Conservation (phyloP, 257 asterid species). For the Solanum acaule region DNA sequence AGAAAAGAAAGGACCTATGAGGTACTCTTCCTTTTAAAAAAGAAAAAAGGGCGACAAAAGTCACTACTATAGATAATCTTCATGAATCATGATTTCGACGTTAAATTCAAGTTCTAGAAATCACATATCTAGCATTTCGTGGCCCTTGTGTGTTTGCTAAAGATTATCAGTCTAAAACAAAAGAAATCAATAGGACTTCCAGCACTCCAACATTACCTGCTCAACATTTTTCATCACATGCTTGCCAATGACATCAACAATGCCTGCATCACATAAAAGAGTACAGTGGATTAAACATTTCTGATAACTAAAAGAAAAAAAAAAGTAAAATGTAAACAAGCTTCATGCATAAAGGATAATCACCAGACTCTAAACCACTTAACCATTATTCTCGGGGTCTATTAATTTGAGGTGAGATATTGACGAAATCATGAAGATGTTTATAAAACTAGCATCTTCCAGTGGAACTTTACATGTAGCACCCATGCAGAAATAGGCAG, state of each 20-base stretch:
- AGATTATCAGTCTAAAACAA: background rate
- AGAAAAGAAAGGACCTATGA: background rate
- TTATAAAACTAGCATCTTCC: background rate
- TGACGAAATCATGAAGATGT: background rate
- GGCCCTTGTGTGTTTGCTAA: background rate
- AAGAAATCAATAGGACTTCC: background rate
- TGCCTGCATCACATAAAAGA: background rate
- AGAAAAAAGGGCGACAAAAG: background rate
- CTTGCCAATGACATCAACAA: background rate
- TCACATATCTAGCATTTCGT: background rate
- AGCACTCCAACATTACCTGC: background rate
- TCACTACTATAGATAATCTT: background rate
- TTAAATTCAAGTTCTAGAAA: background rate
- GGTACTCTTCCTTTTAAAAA: background rate
- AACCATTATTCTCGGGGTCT: background rate
- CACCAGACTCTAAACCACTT: background rate
- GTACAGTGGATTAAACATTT: background rate
- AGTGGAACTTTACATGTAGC: background rate
- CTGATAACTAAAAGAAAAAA: background rate
- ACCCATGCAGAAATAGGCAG: background rate
- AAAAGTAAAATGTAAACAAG: background rate
- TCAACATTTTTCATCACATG: constrained; percentile 2
- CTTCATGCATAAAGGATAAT: background rate
- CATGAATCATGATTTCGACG: background rate
- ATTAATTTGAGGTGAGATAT: background rate